Evolutionary conservation across 352 stramenopile species (phyloP).

Genomic region (Phytophthora colocasiae): DNA sequence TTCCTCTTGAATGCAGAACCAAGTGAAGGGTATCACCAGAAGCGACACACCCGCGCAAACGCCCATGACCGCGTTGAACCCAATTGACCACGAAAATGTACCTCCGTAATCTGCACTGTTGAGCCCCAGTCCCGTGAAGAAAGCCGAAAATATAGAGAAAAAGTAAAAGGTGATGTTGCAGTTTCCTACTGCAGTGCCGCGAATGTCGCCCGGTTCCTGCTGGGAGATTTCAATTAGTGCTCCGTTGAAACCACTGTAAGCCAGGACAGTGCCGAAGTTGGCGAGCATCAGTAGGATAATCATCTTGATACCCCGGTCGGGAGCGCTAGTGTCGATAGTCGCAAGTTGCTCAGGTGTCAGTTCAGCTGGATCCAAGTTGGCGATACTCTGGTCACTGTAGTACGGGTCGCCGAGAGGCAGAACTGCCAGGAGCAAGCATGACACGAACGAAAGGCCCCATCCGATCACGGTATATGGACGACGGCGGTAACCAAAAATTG

Average conservation of each 20-base stretch:
- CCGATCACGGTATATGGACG: slow-evolving; percentile 86
- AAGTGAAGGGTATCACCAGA: slow-evolving; percentile 46
- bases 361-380: slow-evolving; percentile 31
- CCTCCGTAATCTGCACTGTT: slow-evolving; percentile 62
- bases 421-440: slow-evolving; percentile 55
- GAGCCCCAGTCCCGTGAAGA: slow-evolving; percentile 56
- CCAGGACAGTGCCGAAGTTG: slow-evolving; percentile 79
- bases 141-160: slow-evolving; percentile 47
- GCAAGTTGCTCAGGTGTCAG: slow-evolving; percentile 44
- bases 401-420: slow-evolving; percentile 60
- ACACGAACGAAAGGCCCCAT: slow-evolving; percentile 49
- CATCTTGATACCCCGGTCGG: slow-evolving; percentile 53
- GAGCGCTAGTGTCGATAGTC: slow-evolving; percentile 52
- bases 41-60: slow-evolving; percentile 48
- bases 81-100: slow-evolving; percentile 59
- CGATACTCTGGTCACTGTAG: slow-evolving; percentile 46
- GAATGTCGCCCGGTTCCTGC: slow-evolving; percentile 44
- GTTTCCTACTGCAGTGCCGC: slow-evolving; percentile 48
- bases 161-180: slow-evolving; percentile 43
- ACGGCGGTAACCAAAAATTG: slow-evolving; percentile 80
- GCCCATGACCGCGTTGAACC: slow-evolving; percentile 65
- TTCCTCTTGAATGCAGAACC: slow-evolving; percentile 60
- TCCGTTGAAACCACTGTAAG: slow-evolving; percentile 75
- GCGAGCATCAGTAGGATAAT: slow-evolving; percentile 75
- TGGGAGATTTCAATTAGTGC: slow-evolving; percentile 70